Conservation (phyloP, 179 eudicot species). For the Carnegiea gigantea region DNA sequence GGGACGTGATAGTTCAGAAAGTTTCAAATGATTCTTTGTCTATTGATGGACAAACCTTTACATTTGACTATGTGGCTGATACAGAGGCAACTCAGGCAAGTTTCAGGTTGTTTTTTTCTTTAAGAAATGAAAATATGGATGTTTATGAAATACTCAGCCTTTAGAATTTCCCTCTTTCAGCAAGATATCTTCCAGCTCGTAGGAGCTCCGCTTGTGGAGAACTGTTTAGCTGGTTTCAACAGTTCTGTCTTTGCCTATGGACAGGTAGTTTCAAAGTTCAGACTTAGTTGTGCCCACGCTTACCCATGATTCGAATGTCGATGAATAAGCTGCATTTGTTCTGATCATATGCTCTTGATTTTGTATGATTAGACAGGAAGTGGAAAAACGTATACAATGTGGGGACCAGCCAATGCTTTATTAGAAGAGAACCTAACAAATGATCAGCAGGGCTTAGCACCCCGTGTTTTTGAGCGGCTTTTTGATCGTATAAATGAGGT, state of each 20-base stretch:
- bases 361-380: conserved; percentile 74
- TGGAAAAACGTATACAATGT: conserved; percentile 94
- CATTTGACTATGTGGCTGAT: conserved; percentile 91
- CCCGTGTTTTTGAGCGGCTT: conserved; percentile 81
- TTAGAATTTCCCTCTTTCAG: conserved; percentile 44
- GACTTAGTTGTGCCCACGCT: not conserved
- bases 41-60: conserved; percentile 67
- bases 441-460: conserved; percentile 90
- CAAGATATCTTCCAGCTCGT: conserved; percentile 82
- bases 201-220: conserved; percentile 94
- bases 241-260: conserved; percentile 99
- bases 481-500: conserved; percentile 90
- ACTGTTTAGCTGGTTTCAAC: conserved; percentile 94
- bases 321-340: not conserved
- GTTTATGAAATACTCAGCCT: conserved; percentile 18
- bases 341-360: conserved; percentile 16
- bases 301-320: not conserved
- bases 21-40: conserved; percentile 67
- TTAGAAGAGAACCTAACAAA: conserved; percentile 53
- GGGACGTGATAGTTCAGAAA: conserved; percentile 71
- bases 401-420: conserved; percentile 97
- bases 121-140: not conserved
- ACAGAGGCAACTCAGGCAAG: conserved; percentile 79
- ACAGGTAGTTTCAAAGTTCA: conserved; percentile 59
- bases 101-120: not conserved